Evolutionary conservation across 2,329 filamentous ascomycete species (phyloP), one percentile per base, ranked within the genome.

Genomic region (Byssochlamys sp.): DNA sequence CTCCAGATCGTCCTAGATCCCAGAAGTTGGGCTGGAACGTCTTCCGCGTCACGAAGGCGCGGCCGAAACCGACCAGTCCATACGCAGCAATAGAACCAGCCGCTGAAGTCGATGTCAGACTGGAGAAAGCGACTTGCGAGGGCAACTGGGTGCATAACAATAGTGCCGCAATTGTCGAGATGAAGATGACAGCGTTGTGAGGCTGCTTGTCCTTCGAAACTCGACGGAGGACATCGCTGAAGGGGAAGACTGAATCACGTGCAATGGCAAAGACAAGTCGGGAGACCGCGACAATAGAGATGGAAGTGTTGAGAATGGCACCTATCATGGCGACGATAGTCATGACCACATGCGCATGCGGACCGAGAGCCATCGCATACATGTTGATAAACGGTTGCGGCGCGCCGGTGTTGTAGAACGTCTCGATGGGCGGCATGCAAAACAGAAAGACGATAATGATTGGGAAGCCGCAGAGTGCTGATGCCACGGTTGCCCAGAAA

Each of bases 191-290:
- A 2, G 81, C 80, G 60, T 83, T 81, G 11, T 75, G 75, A 1
- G 81, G 81, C 61, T 82, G 80, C 50, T 80, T 80, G 11, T 77
- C 73, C 6, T 72, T 70, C 12, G 74, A 75, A 2, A 83, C 80
- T 5, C 73, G 66, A 1, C 78, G 76, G 39, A 82, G 78, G 72
- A 80, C 79, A 14, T 73, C 63, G 1, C 79, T 81, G 64, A 75
- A 81, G 0, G 81, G 80, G 3, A 83, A 70, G n/a, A 83, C 78
- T 25, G 79, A 79, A 63, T 84, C 81, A 27, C 81, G 75, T 5
- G 81, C 81, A 2, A 84, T 80, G 28, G 81, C 81, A 64, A 82
- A 83, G 57, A 84, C 80, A 2, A 82, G 72, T 12, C 80, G 75
- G 1, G 80, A 82, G 14, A 78, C 78, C 3, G 80, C 80, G 1